Base-by-base conservation (phyloP, 331 rosid species). In the Malus hybrid region DNA sequence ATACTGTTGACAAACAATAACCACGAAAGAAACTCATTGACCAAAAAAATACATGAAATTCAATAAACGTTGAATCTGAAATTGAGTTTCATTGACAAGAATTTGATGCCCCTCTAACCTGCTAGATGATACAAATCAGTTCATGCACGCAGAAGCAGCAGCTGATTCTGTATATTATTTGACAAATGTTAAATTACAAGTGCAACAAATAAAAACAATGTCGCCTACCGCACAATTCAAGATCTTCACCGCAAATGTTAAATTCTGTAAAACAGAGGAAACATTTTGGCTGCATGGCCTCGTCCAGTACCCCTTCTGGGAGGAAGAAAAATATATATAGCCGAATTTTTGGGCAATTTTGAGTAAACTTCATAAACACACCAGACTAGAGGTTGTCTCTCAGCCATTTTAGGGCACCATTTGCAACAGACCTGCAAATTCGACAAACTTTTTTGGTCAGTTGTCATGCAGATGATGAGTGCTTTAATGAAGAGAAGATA, bases 401-500 rank as follows among this genome's bases (percentile, higher is more conserved):
- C 77, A 94, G 83, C 97, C 99, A 92, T 87, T 87, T 92, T 42
- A 94, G 79, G 71, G 95, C 96, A 80, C 93, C 96, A 75, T 86
- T 84, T 68, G 97, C 90, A 48, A 92, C 87, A 42, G 93, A 87
- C 84, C 99, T 91, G 91, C 84, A 72, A 65, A 75, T 81, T 71
- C 34, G 66, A 71, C 15, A 42, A 1, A 73, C 50, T 30, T 80
- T 71, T 75, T 61, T 4, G 32, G 77, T 64, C 78, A 70, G 71
- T 42, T 56, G 39, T 26, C 3, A 10, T 52, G 74, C 26, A 52
- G 1, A 52, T 70, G 13, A 33, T 29, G 9, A 70, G 58, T 28
- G 32, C 73, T 30, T 34, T 56, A 48, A 30, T 28, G 70, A 44
- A 39, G 67, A 56, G 68, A 67, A 7, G n/a, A 63, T n/a, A n/a